A percentile compares a stretch with the other conserved stretches of the same genome.
phyloP scores from a whole-genome alignment of 2,329 filamentous ascomycete genomes.

The Talaromyces sp. region DNA sequence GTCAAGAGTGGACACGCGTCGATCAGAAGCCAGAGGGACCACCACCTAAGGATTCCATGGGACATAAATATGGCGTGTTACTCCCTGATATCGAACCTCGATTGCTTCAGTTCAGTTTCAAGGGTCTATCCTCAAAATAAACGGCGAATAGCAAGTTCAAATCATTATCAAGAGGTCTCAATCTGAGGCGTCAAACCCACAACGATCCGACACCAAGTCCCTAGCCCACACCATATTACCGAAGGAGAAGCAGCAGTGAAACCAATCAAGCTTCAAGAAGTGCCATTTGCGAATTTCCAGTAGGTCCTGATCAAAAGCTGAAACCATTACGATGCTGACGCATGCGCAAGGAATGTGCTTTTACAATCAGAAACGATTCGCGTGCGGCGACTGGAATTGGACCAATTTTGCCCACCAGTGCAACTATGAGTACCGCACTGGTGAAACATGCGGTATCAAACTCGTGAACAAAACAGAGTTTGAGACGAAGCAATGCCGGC shows the following conservation, averaged over 20 bases:
- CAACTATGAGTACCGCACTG: slow-evolving; percentile 89
- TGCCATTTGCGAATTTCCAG: slow-evolving; percentile 20
- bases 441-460: slow-evolving; percentile 93
- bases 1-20: slow-evolving; percentile 23
- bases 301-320: slow-evolving; percentile 25
- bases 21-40: slow-evolving; percentile 17
- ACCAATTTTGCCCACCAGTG: slow-evolving; percentile 89
- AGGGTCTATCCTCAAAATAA: slow-evolving; percentile 18
- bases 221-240: not conserved
- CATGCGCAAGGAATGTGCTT: slow-evolving; percentile 71
- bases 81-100: slow-evolving; percentile 24
- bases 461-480: slow-evolving; percentile 71
- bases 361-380: slow-evolving; percentile 84
- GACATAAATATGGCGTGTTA: slow-evolving; percentile 38
- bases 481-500: slow-evolving; percentile 65
- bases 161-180: slow-evolving; percentile 21
- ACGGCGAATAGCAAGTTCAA: slow-evolving; percentile 19
- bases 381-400: slow-evolving; percentile 92
- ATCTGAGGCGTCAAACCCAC: slow-evolving; percentile 15
- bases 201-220: not conserved
- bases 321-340: slow-evolving; percentile 23
- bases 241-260: not conserved
- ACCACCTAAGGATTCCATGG: slow-evolving; percentile 15
- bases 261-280: slow-evolving; percentile 3
- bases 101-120: slow-evolving; percentile 30